Evolutionary conservation across 805 yeast species (phyloP).

Genomic region (Starmerella geochares): DNA sequence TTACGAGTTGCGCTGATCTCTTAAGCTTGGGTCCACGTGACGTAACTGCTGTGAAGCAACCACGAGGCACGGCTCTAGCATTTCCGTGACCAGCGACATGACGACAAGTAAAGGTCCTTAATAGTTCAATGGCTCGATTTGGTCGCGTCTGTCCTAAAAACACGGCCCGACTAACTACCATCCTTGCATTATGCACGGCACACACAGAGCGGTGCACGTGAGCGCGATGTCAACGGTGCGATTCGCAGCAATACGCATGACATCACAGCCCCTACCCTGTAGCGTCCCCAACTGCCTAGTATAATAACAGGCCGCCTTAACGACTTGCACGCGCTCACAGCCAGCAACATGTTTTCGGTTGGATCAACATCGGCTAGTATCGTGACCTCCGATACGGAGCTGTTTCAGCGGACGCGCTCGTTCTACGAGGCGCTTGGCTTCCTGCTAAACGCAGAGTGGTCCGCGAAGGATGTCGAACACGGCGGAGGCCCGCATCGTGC

Average conservation of each 20-base stretch:
- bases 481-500: slow-evolving; percentile 23
- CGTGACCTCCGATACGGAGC: slow-evolving; percentile 41
- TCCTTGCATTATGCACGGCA: not conserved
- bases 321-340: not conserved
- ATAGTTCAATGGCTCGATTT: too few species aligned
- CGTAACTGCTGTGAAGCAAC: not conserved
- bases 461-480: slow-evolving; percentile 22
- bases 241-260: slow-evolving; percentile 10
- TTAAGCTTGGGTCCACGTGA: not conserved
- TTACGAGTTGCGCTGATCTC: slow-evolving; percentile 2
- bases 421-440: slow-evolving; percentile 50
- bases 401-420: slow-evolving; percentile 39
- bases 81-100: too few species aligned
- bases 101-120: too few species aligned
- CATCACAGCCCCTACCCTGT: slow-evolving; percentile 6
- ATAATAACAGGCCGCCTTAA: slow-evolving; percentile 1
- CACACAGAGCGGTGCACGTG: not conserved
- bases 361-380: slow-evolving; percentile 59
- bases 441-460: slow-evolving; percentile 32
- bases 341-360: slow-evolving; percentile 22
- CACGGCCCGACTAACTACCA: too few species aligned
- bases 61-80: too few species aligned
- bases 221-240: not conserved
- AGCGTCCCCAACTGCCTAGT: slow-evolving; percentile 1
- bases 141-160: too few species aligned